Conservation (phyloP, 352 stramenopile genomes). For the Thraustochytrium striatum region DNA sequence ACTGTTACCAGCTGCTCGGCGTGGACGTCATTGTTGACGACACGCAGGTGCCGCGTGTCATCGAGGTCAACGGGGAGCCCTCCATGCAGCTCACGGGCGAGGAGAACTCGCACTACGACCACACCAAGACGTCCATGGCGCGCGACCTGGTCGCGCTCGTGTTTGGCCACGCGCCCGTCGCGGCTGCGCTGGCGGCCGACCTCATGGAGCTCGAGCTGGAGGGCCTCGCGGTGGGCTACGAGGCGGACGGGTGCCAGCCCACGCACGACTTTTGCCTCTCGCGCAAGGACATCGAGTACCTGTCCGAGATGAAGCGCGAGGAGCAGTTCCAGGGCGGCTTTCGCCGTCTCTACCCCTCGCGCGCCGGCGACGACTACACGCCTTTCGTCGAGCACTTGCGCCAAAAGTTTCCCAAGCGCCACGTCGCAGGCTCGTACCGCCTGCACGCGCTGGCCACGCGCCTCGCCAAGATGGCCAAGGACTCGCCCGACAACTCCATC, state of each 20-base stretch:
- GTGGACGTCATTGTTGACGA: slow-evolving; percentile 50
- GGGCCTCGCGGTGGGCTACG: slow-evolving; percentile 31
- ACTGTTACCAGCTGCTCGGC: slow-evolving; percentile 48
- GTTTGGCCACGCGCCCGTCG: slow-evolving; percentile 2
- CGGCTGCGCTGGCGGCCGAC: slow-evolving; percentile 12
- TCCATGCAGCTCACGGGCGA: slow-evolving; percentile 47
- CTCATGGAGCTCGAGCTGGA: slow-evolving; percentile 36
- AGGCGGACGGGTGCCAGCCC: background rate
- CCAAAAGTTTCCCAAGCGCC: slow-evolving; percentile 30
- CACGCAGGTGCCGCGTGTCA: slow-evolving; percentile 41
- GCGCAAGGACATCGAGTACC: slow-evolving; percentile 32
- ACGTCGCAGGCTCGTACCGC: slow-evolving; percentile 11
- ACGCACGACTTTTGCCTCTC: slow-evolving; percentile 37
- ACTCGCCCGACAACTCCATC: too few species aligned
- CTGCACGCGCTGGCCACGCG: slow-evolving; percentile 22
- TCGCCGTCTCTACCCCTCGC: slow-evolving; percentile 33
- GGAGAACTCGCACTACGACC: slow-evolving; percentile 41
- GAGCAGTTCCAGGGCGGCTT: slow-evolving; percentile 41
- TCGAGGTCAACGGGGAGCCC: slow-evolving; percentile 49
- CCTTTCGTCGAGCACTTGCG: slow-evolving; percentile 47
- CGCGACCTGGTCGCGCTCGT: slow-evolving; percentile 44
- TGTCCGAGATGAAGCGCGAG: slow-evolving; percentile 35
- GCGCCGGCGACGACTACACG: slow-evolving; percentile 29
- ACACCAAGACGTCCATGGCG: slow-evolving; percentile 41
- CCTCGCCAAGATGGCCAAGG: slow-evolving; percentile 6